These are phyloP conservation scores for Colletotrichum truncatum DNA, from an alignment of 2,329 filamentous ascomycete genomes.

Conservation along the genomic window DNA sequence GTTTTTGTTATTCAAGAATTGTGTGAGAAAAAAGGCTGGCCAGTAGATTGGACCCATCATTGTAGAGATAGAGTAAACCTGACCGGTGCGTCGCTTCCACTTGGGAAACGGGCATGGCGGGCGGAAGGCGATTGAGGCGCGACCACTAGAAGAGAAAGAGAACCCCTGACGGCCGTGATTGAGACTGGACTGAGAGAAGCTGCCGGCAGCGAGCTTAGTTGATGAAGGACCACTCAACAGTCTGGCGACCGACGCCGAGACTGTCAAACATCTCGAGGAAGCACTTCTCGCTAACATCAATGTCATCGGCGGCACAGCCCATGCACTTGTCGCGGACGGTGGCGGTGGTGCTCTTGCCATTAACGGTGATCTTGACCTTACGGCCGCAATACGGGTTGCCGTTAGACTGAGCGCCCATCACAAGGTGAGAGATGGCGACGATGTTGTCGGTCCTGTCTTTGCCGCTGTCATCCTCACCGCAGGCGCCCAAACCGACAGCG, in stretches of 20 bases:
- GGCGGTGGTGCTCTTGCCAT: constrained; percentile 67
- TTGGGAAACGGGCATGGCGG: constrained; percentile 3
- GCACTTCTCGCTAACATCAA: constrained; percentile 69
- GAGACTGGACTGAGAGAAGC: constrained; percentile 7
- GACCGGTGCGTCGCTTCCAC: background rate
- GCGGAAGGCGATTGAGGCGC: background rate
- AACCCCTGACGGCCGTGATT: background rate
- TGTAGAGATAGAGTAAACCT: background rate
- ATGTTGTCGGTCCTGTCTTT: constrained; percentile 64
- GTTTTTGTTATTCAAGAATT: background rate
- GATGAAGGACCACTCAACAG: constrained; percentile 58
- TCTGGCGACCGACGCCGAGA: constrained; percentile 52
- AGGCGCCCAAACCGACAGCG: constrained; percentile 72
- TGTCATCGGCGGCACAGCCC: constrained; percentile 64
- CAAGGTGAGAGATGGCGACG: constrained; percentile 71
- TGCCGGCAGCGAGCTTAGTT: constrained; percentile 35
- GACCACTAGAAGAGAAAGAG: background rate
- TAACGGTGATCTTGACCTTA: constrained; percentile 69
- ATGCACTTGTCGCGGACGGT: constrained; percentile 80
- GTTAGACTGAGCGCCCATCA: constrained; percentile 74
- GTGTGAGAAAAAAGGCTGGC: background rate
- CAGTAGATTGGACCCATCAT: background rate
- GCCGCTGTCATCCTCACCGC: constrained; percentile 70
- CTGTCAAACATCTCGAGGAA: constrained; percentile 63
- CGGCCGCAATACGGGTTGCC: constrained; percentile 76